Conservation (phyloP, 1,284 basidiomycete genomes). For the Pterulicium gracile region DNA sequence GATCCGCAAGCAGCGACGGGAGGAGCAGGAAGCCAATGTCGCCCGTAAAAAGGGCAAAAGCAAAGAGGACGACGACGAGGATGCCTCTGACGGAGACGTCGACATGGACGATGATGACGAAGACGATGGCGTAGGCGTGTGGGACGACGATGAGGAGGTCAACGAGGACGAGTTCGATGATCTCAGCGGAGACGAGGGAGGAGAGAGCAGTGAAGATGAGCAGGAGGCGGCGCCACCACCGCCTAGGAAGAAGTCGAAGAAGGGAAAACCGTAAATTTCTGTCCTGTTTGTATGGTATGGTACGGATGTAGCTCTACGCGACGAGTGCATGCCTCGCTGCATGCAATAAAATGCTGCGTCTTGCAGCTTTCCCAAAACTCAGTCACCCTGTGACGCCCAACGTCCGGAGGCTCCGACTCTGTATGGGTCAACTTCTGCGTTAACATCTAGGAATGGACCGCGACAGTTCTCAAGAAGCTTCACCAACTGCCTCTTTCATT, state of each 20-base stretch:
- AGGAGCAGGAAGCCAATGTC: slow-evolving; percentile 86
- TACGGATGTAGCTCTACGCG: too few species aligned
- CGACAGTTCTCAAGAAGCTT: too few species aligned
- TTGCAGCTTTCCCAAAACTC: too few species aligned
- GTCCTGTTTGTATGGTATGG: too few species aligned
- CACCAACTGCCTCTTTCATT: too few species aligned
- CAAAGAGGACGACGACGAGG: slow-evolving; percentile 23
- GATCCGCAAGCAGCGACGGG: slow-evolving; percentile 63
- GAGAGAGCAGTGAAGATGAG: slow-evolving; percentile 19
- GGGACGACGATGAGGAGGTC: slow-evolving; percentile 27
- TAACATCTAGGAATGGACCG: too few species aligned
- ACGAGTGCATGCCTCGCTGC: too few species aligned
- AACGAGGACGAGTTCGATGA: slow-evolving; percentile 30
- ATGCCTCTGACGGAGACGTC: slow-evolving; percentile 27
- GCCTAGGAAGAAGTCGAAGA: slow-evolving; percentile 26
- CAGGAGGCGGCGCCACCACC: slow-evolving; percentile 19
- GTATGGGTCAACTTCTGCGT: too few species aligned
- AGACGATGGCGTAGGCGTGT: slow-evolving; percentile 26
- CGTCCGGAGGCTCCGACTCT: too few species aligned
- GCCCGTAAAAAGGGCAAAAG: slow-evolving; percentile 57
- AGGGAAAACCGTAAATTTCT: slow-evolving; percentile 25
- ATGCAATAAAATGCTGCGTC: too few species aligned
- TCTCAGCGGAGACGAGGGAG: slow-evolving; percentile 34
- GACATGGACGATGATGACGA: slow-evolving; percentile 16
- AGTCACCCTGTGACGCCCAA: too few species aligned